Evolutionary conservation across 2,329 filamentous ascomycete species (phyloP), one percentile per base, ranked within the genome.

Genomic region (Metarhizium humberi): DNA sequence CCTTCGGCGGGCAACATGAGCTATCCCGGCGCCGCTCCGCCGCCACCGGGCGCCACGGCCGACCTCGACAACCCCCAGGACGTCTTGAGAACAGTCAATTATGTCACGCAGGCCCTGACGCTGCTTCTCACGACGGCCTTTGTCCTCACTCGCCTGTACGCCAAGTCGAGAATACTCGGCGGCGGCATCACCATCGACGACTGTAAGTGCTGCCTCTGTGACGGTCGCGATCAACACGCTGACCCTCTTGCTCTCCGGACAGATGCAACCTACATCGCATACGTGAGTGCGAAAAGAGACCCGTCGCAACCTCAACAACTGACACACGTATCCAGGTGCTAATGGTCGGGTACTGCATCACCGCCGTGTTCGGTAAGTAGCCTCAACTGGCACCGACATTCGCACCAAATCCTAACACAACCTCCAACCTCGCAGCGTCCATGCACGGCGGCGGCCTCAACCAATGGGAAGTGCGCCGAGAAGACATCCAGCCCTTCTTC

Each of bases 361-460:
- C 56, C 10, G 58, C 58, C 7, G 56, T 62, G 16, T 60, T 64
- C 32, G 59, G 66, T 68, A 54, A 54, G 58, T 57, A 10, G 20
- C 7, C 7, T 4, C 7, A 25, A 4, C 25, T 1, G 3, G 25
- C 43, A 20, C 43, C 7, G 20, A 29, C n/a, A 25, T n/a, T 8
- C n/a, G 6, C 7, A 3, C 13, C 7, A 20, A 14, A 46, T 2
- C 13, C 43, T 25, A 25, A 25, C 43, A 25, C 6, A 18, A 20
- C 13, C 6, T 6, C 16, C 40, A 14, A 14, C 18, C 1, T 25
- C 3, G 25, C 42, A 62, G 67, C 61, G 53, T 58, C 59, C 45
- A 38, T 63, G 16, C 66, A 69, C 54, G 71, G 70, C 45, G 71
- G 70, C 40, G 72, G 72, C 3, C 55, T 67, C 16, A 67, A 75